These are phyloP conservation scores for Microbotryomycetes sp. DNA, from an alignment of 1,284 basidiomycete species.

Conservation along the genomic window DNA sequence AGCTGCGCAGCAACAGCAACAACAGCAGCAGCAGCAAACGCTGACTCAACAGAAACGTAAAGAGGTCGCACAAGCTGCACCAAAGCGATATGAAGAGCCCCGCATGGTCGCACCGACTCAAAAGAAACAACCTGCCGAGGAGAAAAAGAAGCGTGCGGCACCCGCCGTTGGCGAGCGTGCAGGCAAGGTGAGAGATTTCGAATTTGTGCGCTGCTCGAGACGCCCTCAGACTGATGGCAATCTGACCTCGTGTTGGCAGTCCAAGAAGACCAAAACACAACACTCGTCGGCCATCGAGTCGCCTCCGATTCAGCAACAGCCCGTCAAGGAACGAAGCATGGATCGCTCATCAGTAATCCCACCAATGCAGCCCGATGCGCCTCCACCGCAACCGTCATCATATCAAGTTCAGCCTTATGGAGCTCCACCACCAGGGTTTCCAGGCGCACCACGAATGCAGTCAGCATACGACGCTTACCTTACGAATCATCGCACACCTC, in stretches of 20 bases:
- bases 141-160: constrained; percentile 35
- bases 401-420: constrained; percentile 29
- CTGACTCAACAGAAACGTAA: neutral
- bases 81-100: constrained; percentile 14
- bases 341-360: neutral
- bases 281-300: constrained; percentile 8
- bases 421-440: constrained; percentile 23
- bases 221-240: neutral
- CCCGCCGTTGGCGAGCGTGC: constrained; percentile 30
- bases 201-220: too few species aligned
- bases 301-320: constrained; percentile 7
- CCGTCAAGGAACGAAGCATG: neutral
- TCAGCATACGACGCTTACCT: constrained; percentile 33
- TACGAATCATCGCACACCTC: constrained; percentile 28
- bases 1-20: neutral
- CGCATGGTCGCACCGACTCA: constrained; percentile 19
- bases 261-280: constrained; percentile 3
- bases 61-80: neutral
- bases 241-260: constrained; percentile 29
- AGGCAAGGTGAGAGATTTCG: constrained; percentile 22
- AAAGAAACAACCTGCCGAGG: constrained; percentile 25
- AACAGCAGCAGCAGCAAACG: neutral
- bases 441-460: constrained; percentile 29
- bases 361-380: neutral
- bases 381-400: neutral